Base-by-base conservation (phyloP, 805 yeast species). In the Candida andamanensis region DNA sequence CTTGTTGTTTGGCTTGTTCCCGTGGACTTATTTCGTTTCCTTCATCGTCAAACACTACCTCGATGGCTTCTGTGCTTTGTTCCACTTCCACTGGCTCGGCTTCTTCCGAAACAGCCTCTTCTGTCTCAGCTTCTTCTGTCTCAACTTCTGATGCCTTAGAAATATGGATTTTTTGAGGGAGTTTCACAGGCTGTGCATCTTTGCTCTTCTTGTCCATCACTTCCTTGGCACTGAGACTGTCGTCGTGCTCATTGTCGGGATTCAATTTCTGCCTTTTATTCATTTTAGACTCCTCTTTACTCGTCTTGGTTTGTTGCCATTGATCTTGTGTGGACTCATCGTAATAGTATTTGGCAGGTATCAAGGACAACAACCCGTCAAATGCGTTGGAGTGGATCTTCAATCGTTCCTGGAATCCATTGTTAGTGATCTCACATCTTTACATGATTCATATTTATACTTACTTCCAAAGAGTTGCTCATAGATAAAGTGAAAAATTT, bases 331-430 rank as follows among this genome's bases (percentile, higher is more conserved):
- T 80, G 37, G 85, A 90, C 24, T 84, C 95, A 55, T 89, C 96
- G 54, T 85, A 87, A 55, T 90, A 90, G 51, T 82, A 87, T 52
- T 87, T 86, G 3, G 97, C 95, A 3, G 97, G 97, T 37, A 90
- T 89, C 56, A 90, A 65, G 14, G 96, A 85, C 37, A 90, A 66
- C 32, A 90, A 65, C 15, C 97, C 95, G 52, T 85, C 85, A 55
- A 90, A 90, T 4, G 96, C 86, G 31, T 76, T 65, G 10, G 92
- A 78, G 51, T 82, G 87, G 19, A 76, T 76, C 58, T 82, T 78
- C 45, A 84, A 71, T 44, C 95, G 77, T 52, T 84, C 92, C 79
- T 78, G n/a, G n/a, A n/a, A 36, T 10, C 17, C 9, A 11, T 27
- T 26, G 56, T 55, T 56, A 54, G 58, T 50, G 20, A 24, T 15